A percentile compares a stretch with the other conserved stretches of the same genome.
Evolutionary conservation across 169 alveolate species (phyloP).

Genomic region (Babesia sp.): DNA sequence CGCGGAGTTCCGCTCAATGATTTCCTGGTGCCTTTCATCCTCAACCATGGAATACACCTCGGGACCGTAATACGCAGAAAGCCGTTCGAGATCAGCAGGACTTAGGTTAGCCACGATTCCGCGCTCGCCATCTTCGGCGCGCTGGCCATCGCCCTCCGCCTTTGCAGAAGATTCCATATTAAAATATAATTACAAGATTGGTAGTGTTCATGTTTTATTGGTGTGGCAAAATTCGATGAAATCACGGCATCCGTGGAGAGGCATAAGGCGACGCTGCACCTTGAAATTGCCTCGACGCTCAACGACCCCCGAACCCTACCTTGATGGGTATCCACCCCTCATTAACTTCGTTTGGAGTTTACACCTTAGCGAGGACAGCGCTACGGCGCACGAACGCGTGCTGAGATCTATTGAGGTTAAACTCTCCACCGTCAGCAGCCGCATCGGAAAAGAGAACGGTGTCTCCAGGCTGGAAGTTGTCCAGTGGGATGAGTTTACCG

Average conservation of each 20-base stretch:
- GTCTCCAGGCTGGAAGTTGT: conserved; percentile 54
- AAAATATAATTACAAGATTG: background rate
- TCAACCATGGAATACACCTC: conserved; percentile 63
- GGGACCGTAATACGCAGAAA: conserved; percentile 55
- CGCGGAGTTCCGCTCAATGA: conserved; percentile 44
- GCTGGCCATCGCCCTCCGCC: background rate
- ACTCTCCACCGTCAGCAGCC: conserved; percentile 57
- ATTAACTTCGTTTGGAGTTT: background rate
- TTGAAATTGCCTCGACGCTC: background rate
- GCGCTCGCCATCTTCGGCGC: background rate
- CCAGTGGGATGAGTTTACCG: conserved; percentile 52
- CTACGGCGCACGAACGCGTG: conserved; percentile 58
- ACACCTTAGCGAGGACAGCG: conserved; percentile 57
- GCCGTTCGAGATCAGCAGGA: conserved; percentile 29
- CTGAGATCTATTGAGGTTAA: conserved; percentile 21
- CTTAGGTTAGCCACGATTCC: conserved; percentile 35
- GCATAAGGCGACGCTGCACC: background rate
- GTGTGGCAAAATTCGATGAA: background rate
- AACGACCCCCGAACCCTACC: background rate
- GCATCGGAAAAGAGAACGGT: conserved; percentile 47
- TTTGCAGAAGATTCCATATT: conserved; percentile 11
- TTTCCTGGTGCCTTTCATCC: conserved; percentile 45
- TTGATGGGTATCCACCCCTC: background rate
- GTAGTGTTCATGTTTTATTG: background rate
- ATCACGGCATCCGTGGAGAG: background rate